Evolutionary conservation across 1,284 basidiomycete genomes (phyloP), one percentile per base, ranked within the genome.

Genomic region (Ustilago curta): DNA sequence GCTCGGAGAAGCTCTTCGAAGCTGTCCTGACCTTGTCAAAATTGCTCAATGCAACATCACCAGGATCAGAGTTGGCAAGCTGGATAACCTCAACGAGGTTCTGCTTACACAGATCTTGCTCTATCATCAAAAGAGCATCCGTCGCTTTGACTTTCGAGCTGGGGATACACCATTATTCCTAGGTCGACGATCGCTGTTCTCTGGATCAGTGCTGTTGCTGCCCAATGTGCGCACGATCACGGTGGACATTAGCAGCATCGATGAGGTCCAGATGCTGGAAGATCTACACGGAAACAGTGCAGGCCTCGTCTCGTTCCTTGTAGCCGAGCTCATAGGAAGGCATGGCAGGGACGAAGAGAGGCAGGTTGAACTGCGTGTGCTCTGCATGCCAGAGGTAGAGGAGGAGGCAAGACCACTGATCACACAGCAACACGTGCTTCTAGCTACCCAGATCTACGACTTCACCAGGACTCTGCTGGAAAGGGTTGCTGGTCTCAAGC

Each of bases 71-170:
- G 27, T 70, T 9, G 52, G 52, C 3, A 44, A 18, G n/a, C 49
- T 70, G 4, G 67, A 70, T 49, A 43, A 27, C 4, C 29, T 70
- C 35, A 70, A 57, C 42, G 67, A 64, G 32, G 7, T 64, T 2
- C 57, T 70, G 2, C 31, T 70, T 25, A 56, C 49, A 49, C 51
- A 55, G 23, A 54, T 69, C 35, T 21, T 69, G 37, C 43, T 47
- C 11, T 18, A 37, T 9, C 61, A 47, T 25, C 61, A 62, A 19
- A 18, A 19, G 0, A 14, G 23, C 0, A 57, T 64, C n/a, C 51
- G 49, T 23, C 67, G 60, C 14, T 70, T 70, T 31, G 52, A 37
- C 6, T 70, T 70, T 53, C 52, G 21, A 23, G 12, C 40, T 16
- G 48, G 52, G 0, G 67, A 70, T 7, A 43, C 58, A 7, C 9